Conservation (phyloP, 1,284 basidiomycete genomes). For the Chiua sp. region DNA sequence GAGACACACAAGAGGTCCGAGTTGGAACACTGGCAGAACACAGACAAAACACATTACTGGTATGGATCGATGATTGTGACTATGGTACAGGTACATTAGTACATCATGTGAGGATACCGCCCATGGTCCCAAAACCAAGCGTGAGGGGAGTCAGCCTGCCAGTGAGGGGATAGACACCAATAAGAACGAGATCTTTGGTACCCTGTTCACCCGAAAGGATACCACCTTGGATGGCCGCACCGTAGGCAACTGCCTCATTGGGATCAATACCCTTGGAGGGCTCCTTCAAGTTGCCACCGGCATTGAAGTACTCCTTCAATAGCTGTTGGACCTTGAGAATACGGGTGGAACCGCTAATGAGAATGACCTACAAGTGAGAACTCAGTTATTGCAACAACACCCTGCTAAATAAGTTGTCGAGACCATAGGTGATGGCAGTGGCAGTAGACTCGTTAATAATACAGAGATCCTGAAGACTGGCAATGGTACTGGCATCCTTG, state of each 20-base stretch:
- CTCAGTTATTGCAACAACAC: background rate
- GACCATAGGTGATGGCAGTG: conserved; percentile 97
- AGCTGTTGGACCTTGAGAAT: conserved; percentile 99
- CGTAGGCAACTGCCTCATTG: conserved; percentile 95
- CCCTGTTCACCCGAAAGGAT: conserved; percentile 91
- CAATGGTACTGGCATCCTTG: conserved; percentile 98
- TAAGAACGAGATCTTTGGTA: conserved; percentile 87
- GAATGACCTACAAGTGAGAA: conserved; percentile 60
- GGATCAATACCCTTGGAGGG: conserved; percentile 95
- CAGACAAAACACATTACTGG: too few relatives aligned
- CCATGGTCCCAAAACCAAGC: conserved; percentile 99
- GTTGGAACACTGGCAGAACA: too few relatives aligned
- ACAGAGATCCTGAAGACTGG: conserved; percentile 94
- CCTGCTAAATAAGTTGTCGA: conserved; percentile 96
- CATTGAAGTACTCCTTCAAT: conserved; percentile 89
- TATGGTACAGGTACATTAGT: too few relatives aligned
- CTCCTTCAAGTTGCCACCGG: too few relatives aligned
- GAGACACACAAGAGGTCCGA: too few relatives aligned
- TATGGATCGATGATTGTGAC: too few relatives aligned
- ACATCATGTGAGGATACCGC: conserved; percentile 99
- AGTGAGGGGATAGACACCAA: conserved; percentile 94
- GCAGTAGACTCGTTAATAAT: conserved; percentile 99
- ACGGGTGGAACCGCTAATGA: conserved; percentile 98
- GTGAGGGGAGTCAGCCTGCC: too few relatives aligned
- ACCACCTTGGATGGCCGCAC: conserved; percentile 98